These are phyloP conservation scores for Barbatosphaeria neglecta DNA, from an alignment of 495 filamentous ascomycete species.

Conservation along the genomic window DNA sequence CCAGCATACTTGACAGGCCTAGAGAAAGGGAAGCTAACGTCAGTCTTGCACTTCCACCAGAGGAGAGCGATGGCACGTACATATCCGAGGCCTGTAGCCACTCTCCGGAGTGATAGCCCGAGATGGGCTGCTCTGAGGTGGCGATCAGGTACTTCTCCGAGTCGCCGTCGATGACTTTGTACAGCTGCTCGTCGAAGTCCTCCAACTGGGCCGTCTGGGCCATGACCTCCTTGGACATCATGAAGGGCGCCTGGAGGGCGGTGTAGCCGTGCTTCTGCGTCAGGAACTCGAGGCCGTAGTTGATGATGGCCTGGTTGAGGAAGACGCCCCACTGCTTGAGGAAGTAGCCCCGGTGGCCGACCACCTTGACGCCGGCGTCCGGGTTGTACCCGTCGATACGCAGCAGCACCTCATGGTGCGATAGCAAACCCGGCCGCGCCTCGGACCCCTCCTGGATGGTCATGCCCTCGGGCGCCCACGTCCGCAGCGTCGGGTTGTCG, in stretches of 20 bases:
- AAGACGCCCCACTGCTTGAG: constrained; percentile 84
- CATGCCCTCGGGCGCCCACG: constrained; percentile 68
- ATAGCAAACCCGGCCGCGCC: constrained; percentile 43
- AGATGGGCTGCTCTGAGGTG: constrained; percentile 91
- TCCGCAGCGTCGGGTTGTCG: constrained; percentile 63
- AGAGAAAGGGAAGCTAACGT: no score
- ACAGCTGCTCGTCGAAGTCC: constrained; percentile 94
- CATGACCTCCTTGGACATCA: constrained; percentile 95
- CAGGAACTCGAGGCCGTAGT: constrained; percentile 88
- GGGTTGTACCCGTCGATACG: constrained; percentile 87
- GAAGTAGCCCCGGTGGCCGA: constrained; percentile 92
- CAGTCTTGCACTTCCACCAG: constrained; percentile 48
- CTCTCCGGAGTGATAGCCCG: constrained; percentile 82
- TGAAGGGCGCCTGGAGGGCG: constrained; percentile 85
- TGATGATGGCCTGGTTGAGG: constrained; percentile 81
- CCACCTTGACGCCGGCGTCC: constrained; percentile 86
- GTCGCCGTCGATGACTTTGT: constrained; percentile 87
- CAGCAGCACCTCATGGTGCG: constrained; percentile 88
- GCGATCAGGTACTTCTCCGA: constrained; percentile 93
- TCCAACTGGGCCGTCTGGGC: constrained; percentile 97
- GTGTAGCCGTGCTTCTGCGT: constrained; percentile 63
- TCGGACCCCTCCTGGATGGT: constrained; percentile 52
- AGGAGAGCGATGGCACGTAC: constrained; percentile 49
- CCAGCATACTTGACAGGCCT: constrained; percentile 57
- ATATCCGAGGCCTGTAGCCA: constrained; percentile 57